phyloP scores from a whole-genome alignment of 1,139 yeast genomes.

The Lodderomyces jiufengensis region DNA sequence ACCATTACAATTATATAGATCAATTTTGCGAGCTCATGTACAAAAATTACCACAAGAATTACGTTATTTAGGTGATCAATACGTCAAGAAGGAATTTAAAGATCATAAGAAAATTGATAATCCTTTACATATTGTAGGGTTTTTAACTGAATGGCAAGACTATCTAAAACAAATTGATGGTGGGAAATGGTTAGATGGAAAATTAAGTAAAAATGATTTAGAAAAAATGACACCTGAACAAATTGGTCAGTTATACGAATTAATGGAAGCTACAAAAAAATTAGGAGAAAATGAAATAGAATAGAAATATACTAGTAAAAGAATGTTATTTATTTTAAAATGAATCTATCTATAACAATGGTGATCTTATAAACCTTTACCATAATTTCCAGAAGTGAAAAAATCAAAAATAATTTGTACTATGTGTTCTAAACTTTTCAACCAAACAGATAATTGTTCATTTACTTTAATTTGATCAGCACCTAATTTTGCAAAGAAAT shows the following conservation, averaged over 20 bases:
- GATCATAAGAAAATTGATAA: constrained; percentile 82
- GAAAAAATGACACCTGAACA: constrained; percentile 91
- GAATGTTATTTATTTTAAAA: no score
- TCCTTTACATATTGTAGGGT: constrained; percentile 91
- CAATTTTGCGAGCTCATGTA: constrained; percentile 76
- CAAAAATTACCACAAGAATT: constrained; percentile 61
- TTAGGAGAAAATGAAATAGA: constrained; percentile 21
- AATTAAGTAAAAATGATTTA: constrained; percentile 60
- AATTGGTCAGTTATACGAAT: constrained; percentile 63
- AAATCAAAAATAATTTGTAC: constrained; percentile 73
- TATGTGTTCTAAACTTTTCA: constrained; percentile 69
- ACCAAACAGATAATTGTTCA: constrained; percentile 67
- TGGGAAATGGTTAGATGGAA: constrained; percentile 72
- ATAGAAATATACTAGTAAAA: no score
- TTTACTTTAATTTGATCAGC: constrained; percentile 62
- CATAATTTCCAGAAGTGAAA: constrained; percentile 77
- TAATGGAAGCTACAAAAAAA: constrained; percentile 51
- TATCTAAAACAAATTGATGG: constrained; percentile 71
- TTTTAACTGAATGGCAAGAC: constrained; percentile 92
- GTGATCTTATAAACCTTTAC: constrained; percentile 64
- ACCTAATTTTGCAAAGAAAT: constrained; percentile 78
- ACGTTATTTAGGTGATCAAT: constrained; percentile 79
- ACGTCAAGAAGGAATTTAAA: constrained; percentile 84
- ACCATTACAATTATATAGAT: constrained; percentile 72
- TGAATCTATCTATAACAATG: neutral